Evolutionary conservation across 2,329 filamentous ascomycete genomes (phyloP), one percentile per base, ranked within the genome.

Genomic region (Immersiporthe knoxdaviesiana): DNA sequence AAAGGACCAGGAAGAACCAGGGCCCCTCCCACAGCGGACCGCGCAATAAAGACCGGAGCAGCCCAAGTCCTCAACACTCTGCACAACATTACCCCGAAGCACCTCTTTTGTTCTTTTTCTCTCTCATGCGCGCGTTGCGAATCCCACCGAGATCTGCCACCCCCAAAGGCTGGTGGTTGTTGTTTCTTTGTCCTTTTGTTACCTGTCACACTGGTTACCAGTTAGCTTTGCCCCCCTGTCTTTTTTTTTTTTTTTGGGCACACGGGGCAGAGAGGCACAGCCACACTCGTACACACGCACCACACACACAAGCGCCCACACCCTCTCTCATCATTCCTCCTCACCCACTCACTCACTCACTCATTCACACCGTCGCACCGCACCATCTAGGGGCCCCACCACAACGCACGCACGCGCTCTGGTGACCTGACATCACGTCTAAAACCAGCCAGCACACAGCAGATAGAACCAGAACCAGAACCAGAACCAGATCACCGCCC

Each of bases 81-180:
- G 75, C 79, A 76, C 79, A 83, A 78, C 80, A 83, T 83, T 83
- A 82, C 75, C 81, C 82, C 80, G 81, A 83, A 77, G 75, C 66
- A 69, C 64, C 50, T 69, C 35, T 69, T 62, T 52, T 56, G 44
- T 30, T n/a, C 37, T 61, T 30, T 52, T 8, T n/a, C 30, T 27
- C 54, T 32, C 8, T 32, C 24, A 24, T 24, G n/a, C 66, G 27
- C 66, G n/a, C 7, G n/a, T 12, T 30, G 8, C 50, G 50, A 56
- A 16, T 37, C 66, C 63, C 63, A 39, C 63, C 58, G 64, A 59
- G 63, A 50, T 39, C 61, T 44, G 54, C 62, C 68, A 63, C 62
- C 37, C 6, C 37, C 6, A 10, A 8, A 14, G 21, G 0, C 59
- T 21, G n/a, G n/a, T 35, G 35, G 4, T 6, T 50, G 12, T 62